Evolutionary conservation across 805 yeast genomes (phyloP).

Genomic region (Cyberlindnera euphorbiiphila): DNA sequence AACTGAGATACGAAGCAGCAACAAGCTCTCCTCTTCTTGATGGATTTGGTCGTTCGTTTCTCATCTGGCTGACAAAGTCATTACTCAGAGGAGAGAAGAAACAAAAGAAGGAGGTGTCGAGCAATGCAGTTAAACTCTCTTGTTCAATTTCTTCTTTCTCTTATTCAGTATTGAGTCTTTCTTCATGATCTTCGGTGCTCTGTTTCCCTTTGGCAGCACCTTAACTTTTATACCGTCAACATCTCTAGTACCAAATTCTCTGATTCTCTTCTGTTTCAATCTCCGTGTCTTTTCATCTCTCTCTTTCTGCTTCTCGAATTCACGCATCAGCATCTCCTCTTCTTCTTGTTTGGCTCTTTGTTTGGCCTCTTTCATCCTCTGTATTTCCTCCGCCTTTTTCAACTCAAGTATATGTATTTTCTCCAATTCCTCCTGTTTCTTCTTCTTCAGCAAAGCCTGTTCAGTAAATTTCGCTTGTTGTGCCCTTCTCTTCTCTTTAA

Average conservation of each 20-base stretch:
- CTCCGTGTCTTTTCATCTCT: conserved; percentile 18
- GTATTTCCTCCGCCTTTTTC: conserved; percentile 20
- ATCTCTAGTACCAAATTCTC: conserved; percentile 14
- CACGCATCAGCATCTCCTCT: conserved; percentile 16
- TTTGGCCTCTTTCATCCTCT: conserved; percentile 14
- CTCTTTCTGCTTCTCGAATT: conserved; percentile 15
- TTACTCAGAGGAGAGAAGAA: background rate
- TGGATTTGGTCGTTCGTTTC: no score
- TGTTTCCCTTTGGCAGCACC: conserved; percentile 16
- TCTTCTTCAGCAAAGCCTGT: conserved; percentile 24
- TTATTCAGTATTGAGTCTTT: conserved; percentile 23
- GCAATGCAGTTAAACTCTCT: conserved; percentile 6
- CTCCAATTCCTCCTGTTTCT: conserved; percentile 19
- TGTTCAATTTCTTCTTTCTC: conserved; percentile 27
- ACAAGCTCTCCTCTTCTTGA: no score
- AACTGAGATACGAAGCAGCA: no score
- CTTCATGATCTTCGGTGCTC: conserved; percentile 12
- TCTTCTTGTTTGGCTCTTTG: conserved; percentile 18
- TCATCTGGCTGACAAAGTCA: background rate
- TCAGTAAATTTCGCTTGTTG: conserved; percentile 24
- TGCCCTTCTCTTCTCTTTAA: conserved; percentile 27
- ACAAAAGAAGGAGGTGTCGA: background rate
- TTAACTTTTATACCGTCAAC: conserved; percentile 25
- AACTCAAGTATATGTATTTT: conserved; percentile 20
- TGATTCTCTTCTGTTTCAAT: conserved; percentile 12